These are phyloP conservation scores for Aotearoamyces nothofagi DNA, from an alignment of 2,329 filamentous ascomycete genomes.

Conservation along the genomic window DNA sequence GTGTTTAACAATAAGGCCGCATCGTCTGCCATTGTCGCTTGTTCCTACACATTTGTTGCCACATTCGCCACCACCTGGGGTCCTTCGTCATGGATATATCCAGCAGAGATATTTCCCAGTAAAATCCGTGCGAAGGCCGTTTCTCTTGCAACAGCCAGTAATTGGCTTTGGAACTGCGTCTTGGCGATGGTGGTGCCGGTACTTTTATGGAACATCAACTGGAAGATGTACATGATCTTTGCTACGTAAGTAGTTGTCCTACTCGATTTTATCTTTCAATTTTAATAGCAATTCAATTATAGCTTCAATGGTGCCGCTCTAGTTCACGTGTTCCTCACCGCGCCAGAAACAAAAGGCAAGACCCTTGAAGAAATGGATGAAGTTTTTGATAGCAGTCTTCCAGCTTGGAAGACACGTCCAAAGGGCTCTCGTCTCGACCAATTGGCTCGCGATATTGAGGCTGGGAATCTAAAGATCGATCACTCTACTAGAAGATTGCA, in stretches of 20 bases:
- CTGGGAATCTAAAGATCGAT: constrained; percentile 27
- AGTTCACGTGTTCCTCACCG: constrained; percentile 35
- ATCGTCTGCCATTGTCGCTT: constrained; percentile 45
- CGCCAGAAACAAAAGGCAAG: constrained; percentile 40
- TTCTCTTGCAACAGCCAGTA: constrained; percentile 32
- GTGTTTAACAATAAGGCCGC: constrained; percentile 13
- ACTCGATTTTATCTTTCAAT: too few species aligned
- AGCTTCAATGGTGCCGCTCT: constrained; percentile 39
- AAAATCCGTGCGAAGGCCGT: constrained; percentile 36
- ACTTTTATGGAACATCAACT: constrained; percentile 28
- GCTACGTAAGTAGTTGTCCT: too few species aligned
- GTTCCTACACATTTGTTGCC: constrained; percentile 49
- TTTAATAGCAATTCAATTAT: too few species aligned
- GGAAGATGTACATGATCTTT: constrained; percentile 36
- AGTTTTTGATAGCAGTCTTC: constrained; percentile 36
- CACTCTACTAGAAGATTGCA: too few species aligned
- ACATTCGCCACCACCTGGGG: constrained; percentile 30
- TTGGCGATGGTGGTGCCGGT: constrained; percentile 32
- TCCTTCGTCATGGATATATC: constrained; percentile 29
- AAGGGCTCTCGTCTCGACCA: constrained; percentile 29
- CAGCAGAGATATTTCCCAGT: constrained; percentile 31
- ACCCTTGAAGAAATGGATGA: constrained; percentile 36
- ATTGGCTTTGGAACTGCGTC: constrained; percentile 35
- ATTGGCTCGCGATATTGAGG: constrained; percentile 31
- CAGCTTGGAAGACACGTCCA: constrained; percentile 36